Evolutionary conservation across 805 yeast species (phyloP).

Genomic region (Metschnikowia cubensis): DNA sequence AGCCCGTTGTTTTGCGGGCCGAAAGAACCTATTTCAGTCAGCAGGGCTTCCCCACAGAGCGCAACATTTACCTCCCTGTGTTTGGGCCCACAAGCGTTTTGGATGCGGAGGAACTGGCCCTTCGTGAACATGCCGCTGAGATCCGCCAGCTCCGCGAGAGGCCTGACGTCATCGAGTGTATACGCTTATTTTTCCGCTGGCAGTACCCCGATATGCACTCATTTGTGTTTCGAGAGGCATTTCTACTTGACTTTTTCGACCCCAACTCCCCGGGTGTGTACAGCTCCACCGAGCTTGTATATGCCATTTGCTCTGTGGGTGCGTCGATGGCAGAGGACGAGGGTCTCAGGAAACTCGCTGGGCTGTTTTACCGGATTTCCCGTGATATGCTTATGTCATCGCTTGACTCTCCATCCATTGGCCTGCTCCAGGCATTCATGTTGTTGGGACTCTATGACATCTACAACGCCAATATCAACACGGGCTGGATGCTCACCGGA

Average conservation of each 20-base stretch:
- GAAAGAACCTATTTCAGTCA: constrained; percentile 8
- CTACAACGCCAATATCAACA: constrained; percentile 11
- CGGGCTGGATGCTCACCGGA: constrained; percentile 15
- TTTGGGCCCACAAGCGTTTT: constrained; percentile 15
- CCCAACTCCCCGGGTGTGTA: constrained; percentile 10
- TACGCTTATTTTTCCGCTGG: constrained; percentile 15
- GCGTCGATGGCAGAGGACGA: constrained; percentile 9
- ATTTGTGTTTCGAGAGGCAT: constrained; percentile 16
- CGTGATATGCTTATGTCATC: constrained; percentile 9
- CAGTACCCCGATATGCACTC: constrained; percentile 17
- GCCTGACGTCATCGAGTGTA: constrained; percentile 9
- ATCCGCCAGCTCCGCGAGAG: constrained; percentile 7
- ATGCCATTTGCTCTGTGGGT: constrained; percentile 13
- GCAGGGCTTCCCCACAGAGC: constrained; percentile 5
- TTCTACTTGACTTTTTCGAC: constrained; percentile 13
- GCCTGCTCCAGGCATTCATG: constrained; percentile 13
- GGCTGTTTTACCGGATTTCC: constrained; percentile 7
- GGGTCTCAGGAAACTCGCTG: constrained; percentile 3
- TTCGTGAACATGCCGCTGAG: constrained; percentile 4
- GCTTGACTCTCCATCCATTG: constrained; percentile 12
- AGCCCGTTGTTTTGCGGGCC: constrained; percentile 2
- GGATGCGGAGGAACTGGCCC: constrained; percentile 11
- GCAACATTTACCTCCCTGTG: constrained; percentile 5
- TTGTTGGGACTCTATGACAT: constrained; percentile 15
- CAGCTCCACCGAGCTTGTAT: constrained; percentile 12